Evolutionary conservation across 2,329 filamentous ascomycete genomes (phyloP).

Genomic region (Talaromyces sp.): DNA sequence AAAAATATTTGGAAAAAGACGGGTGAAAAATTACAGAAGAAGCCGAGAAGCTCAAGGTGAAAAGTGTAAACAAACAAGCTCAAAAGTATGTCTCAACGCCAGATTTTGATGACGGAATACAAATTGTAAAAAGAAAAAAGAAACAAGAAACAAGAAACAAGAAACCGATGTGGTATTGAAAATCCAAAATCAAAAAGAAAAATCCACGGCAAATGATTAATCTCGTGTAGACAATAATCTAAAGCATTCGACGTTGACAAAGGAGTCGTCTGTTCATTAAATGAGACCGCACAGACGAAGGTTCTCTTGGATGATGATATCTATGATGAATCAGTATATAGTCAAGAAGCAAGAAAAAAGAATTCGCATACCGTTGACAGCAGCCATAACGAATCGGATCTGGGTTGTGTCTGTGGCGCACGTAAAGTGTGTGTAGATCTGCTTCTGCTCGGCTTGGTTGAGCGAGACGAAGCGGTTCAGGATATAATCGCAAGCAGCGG

Average conservation of each 20-base stretch:
- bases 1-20: background rate
- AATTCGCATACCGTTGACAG: slow-evolving; percentile 75
- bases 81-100: slow-evolving; percentile 32
- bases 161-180: slow-evolving; percentile 12
- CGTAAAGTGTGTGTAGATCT: slow-evolving; percentile 99
- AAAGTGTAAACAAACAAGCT: slow-evolving; percentile 25
- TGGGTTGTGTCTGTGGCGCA: slow-evolving; percentile 98
- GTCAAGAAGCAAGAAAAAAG: slow-evolving; percentile 1
- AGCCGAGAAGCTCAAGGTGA: slow-evolving; percentile 16
- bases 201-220: slow-evolving; percentile 15
- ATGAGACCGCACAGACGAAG: slow-evolving; percentile 94
- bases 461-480: slow-evolving; percentile 96
- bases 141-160: slow-evolving; percentile 7
- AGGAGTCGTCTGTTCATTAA: slow-evolving; percentile 50
- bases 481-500: slow-evolving; percentile 95
- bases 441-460: slow-evolving; percentile 99
- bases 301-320: slow-evolving; percentile 99
- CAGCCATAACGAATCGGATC: slow-evolving; percentile 99
- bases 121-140: slow-evolving; percentile 14
- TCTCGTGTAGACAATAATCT: slow-evolving; percentile 12
- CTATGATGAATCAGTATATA: slow-evolving; percentile 42
- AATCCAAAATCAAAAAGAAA: slow-evolving; percentile 19
- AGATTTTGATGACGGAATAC: slow-evolving; percentile 26
- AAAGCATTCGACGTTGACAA: slow-evolving; percentile 8
- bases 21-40: slow-evolving; percentile 18